Conservation (phyloP, 78 protist species). For the Creolimax fragrantissima region DNA sequence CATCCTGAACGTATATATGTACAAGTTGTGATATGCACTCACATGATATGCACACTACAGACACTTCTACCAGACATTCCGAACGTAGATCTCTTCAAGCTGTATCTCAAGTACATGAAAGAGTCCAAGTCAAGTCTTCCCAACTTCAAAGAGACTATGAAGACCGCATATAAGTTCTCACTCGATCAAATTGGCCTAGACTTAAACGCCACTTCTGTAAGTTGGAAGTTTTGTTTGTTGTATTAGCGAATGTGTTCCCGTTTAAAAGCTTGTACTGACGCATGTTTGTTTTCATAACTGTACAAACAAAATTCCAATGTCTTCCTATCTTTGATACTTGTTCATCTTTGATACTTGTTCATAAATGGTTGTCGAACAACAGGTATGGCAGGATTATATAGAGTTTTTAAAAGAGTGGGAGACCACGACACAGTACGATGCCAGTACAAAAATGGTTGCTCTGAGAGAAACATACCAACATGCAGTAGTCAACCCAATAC, state of each 20-base stretch:
- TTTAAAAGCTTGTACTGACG: too few relatives aligned
- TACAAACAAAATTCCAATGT: too few relatives aligned
- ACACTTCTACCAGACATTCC: background rate
- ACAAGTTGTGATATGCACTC: background rate
- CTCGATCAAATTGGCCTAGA: background rate
- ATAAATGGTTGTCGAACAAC: too few relatives aligned
- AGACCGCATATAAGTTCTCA: background rate
- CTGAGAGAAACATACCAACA: background rate
- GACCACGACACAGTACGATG: background rate
- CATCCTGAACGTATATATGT: background rate
- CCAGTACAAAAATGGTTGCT: background rate
- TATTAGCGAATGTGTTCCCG: too few relatives aligned
- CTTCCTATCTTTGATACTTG: too few relatives aligned
- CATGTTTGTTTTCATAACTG: too few relatives aligned
- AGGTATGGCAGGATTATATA: background rate
- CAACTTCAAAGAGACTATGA: background rate
- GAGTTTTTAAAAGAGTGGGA: background rate
- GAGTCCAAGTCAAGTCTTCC: background rate
- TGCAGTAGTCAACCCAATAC: constrained; percentile 1
- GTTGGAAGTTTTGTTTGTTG: too few relatives aligned
- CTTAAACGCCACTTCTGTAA: background rate
- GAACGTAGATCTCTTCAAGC: background rate
- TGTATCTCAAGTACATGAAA: background rate
- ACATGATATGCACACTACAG: background rate
- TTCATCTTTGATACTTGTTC: too few relatives aligned